phyloP scores from a whole-genome alignment of 2,329 filamentous ascomycete genomes.

The Byssothecium circinans region DNA sequence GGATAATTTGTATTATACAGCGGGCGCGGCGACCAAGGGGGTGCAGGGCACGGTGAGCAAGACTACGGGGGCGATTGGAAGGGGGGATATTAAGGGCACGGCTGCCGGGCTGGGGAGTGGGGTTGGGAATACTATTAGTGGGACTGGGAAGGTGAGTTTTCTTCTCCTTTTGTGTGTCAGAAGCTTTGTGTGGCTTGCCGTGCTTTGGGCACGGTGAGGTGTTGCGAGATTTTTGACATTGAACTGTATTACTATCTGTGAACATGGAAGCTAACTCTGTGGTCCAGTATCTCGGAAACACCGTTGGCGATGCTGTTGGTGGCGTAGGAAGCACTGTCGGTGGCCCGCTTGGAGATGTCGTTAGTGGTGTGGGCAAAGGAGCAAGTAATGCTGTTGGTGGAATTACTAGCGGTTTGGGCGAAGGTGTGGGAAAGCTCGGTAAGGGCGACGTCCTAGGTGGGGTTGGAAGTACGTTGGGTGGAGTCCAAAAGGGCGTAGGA shows the following conservation, averaged over 20 bases:
- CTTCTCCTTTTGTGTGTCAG: neutral
- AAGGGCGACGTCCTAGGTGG: constrained; percentile 50
- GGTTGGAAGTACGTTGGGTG: constrained; percentile 46
- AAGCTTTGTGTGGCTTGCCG: neutral
- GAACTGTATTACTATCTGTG: neutral
- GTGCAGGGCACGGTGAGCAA: constrained; percentile 48
- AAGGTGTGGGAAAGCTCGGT: constrained; percentile 50
- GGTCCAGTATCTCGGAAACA: constrained; percentile 32
- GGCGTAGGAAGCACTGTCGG: constrained; percentile 43
- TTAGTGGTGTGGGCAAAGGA: constrained; percentile 48
- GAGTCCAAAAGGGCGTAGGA: constrained; percentile 43
- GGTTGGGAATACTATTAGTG: constrained; percentile 42
- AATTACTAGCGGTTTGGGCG: constrained; percentile 47
- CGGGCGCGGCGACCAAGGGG: constrained; percentile 45
- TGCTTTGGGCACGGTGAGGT: neutral
- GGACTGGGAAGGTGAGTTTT: constrained; percentile 35
- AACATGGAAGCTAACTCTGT: neutral
- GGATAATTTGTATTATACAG: constrained; percentile 46
- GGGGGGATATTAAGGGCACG: constrained; percentile 45
- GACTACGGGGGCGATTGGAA: constrained; percentile 48
- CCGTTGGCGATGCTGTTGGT: constrained; percentile 43
- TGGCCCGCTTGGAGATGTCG: constrained; percentile 45
- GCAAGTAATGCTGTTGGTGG: constrained; percentile 46
- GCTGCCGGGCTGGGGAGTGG: constrained; percentile 43
- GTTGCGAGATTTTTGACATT: neutral